Evolutionary conservation across 768 basidiomycete species (phyloP).

Genomic region (Calvatia gigantea): DNA sequence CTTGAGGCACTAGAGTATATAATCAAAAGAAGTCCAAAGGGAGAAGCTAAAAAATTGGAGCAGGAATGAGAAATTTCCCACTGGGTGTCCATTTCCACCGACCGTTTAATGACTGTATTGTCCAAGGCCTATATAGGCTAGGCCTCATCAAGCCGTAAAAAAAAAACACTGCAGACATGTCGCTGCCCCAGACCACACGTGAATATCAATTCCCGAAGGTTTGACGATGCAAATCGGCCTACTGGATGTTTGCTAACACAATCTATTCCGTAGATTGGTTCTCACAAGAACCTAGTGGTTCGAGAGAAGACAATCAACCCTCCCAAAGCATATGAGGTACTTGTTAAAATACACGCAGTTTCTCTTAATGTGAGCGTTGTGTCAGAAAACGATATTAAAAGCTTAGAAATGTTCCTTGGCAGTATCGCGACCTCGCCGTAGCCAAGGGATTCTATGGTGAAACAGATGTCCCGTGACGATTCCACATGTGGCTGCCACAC

Average conservation of each 20-base stretch:
- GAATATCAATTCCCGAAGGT: neutral
- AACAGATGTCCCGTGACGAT: constrained; percentile 19
- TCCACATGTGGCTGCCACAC: neutral
- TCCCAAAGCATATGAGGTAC: constrained; percentile 44
- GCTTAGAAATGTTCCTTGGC: neutral
- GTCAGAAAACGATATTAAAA: neutral
- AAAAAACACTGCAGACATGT: neutral
- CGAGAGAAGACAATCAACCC: constrained; percentile 23
- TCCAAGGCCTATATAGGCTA: no score
- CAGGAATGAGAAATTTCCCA: neutral
- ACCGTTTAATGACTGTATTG: no score
- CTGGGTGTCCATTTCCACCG: neutral
- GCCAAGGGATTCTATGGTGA: constrained; percentile 34
- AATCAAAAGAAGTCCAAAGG: neutral
- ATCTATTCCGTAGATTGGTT: constrained; percentile 14
- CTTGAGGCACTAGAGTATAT: neutral
- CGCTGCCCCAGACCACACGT: neutral
- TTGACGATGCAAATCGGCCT: neutral
- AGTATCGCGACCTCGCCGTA: constrained; percentile 51
- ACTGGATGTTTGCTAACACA: neutral
- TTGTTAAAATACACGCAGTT: constrained; percentile 55
- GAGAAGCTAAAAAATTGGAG: neutral
- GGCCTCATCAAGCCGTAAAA: neutral
- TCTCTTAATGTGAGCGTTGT: constrained; percentile 41
- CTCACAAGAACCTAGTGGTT: constrained; percentile 20